Conservation (phyloP, 441 rosid genomes). For the Biscutella laevigata region DNA sequence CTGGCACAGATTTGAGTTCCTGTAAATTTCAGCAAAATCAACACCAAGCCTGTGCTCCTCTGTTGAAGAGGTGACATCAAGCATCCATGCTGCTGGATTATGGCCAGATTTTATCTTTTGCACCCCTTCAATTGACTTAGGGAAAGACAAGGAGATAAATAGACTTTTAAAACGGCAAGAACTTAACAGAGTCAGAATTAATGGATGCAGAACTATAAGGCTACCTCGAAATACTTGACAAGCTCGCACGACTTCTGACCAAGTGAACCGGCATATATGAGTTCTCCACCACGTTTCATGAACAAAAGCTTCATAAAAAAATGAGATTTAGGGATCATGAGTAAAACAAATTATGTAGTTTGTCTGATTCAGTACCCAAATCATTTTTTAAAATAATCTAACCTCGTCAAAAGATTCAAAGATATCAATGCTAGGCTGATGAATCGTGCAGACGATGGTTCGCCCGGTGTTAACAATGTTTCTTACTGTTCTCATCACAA, state of each 20-base stretch:
- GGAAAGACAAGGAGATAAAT: background rate
- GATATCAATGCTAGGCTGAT: conserved; percentile 95
- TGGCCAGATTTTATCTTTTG: conserved; percentile 64
- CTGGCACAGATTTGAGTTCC: conserved; percentile 61
- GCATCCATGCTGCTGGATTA: conserved; percentile 99
- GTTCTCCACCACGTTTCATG: conserved; percentile 96
- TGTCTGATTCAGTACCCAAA: background rate
- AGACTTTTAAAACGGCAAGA: no score
- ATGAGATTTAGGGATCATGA: background rate
- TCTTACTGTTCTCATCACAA: conserved; percentile 98
- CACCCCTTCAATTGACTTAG: conserved; percentile 76
- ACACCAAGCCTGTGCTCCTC: conserved; percentile 70
- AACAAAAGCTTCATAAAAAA: conserved; percentile 62
- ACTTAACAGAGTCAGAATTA: background rate
- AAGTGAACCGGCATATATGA: conserved; percentile 94
- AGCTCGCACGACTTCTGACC: conserved; percentile 77
- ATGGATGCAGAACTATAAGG: conserved; percentile 12
- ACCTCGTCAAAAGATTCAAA: conserved; percentile 98
- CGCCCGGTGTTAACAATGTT: conserved; percentile 92
- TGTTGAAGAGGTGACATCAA: conserved; percentile 64
- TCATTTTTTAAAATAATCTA: no score
- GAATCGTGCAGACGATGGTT: conserved; percentile 94
- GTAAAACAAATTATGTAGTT: background rate
- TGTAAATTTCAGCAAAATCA: conserved; percentile 83
- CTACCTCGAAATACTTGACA: conserved; percentile 76